Evolutionary conservation across 148 eudicot genomes (phyloP), one percentile per base, ranked within the genome.

Genomic region (Linanthus parryae): DNA sequence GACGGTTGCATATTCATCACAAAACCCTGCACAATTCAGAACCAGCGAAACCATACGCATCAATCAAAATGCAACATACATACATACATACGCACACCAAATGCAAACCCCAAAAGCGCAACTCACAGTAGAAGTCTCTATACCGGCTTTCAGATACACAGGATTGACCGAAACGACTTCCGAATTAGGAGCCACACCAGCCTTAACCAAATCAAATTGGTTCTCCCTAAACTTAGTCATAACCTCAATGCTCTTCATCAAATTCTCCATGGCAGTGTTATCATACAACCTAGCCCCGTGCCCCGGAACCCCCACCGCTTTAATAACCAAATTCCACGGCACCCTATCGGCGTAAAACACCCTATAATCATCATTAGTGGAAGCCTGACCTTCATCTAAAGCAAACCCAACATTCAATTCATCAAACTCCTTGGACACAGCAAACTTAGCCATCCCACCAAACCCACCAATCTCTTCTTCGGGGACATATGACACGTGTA

Each of bases 1-100:
- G 98, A 92, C 4, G 99, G 96, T 70, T 92, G 99, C 88, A 92
- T 67, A 57, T 92, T 92, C 99, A 92, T 92, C 53, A 76, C 88
- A 81, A 75, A 90, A 5, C 95, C 97, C 97, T 89, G 56, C 57
- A 38, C 36, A 53, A 52, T 43, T 30, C 43, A 28, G 42, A 60
- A 8, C 15, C 42, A 49, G 13, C 42, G 27, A 45, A 57, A 36
- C n/a, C 49, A n/a, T 25, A 8, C 17, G 15, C 30, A 36, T 19
- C 41, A 64, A 7, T 13, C 45, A 42, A 42, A 16, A n/a, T 16
- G 17, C 4, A 42, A 5, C 20, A 6, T 10, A 21, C 8, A 22
- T 3, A 21, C 0, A 0, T 42, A 42, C 2, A 12, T 3, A 5
- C 17, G 17, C 7, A 42, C 0, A 12, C 21, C n/a, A 44, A 31